Evolutionary conservation across 768 basidiomycete species (phyloP).

Genomic region (Coprinopsis strossmayeri): DNA sequence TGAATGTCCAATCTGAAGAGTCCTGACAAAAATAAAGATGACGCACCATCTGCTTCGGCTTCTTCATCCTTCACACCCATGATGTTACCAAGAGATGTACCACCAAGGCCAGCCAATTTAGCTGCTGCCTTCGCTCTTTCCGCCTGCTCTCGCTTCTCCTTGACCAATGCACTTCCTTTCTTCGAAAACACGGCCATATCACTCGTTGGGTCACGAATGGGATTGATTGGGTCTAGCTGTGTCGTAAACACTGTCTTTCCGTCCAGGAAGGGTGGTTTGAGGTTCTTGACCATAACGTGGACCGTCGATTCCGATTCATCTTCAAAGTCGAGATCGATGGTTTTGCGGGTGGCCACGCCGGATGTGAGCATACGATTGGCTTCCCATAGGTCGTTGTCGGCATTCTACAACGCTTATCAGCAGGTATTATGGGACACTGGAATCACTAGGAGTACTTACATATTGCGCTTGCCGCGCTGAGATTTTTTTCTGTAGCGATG

Average conservation of each 20-base stretch:
- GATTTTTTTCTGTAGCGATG: conserved; percentile 72
- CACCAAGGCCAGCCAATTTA: conserved; percentile 86
- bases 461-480: conserved; percentile 97
- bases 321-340: conserved; percentile 90
- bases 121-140: conserved; percentile 96
- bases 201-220: conserved; percentile 86
- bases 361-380: conserved; percentile 96
- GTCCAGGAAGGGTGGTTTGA: conserved; percentile 97
- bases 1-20: conserved; percentile 71
- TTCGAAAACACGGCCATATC: conserved; percentile 96
- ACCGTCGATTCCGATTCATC: conserved; percentile 96
- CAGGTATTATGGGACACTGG: not conserved
- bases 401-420: conserved; percentile 53
- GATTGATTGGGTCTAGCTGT: conserved; percentile 96
- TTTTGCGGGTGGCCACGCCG: conserved; percentile 82
- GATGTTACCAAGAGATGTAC: conserved; percentile 93
- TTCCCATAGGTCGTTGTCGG: conserved; percentile 98
- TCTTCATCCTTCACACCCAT: conserved; percentile 97
- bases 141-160: conserved; percentile 93
- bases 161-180: conserved; percentile 92
- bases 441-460: conserved; percentile 52
- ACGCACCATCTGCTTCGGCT: conserved; percentile 85
- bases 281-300: conserved; percentile 94
- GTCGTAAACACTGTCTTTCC: conserved; percentile 94
- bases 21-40: conserved; percentile 12